A percentile compares a stretch with the other conserved stretches of the same genome.
Conservation (phyloP, 495 filamentous ascomycete species). For the Xylaria telfairii region DNA sequence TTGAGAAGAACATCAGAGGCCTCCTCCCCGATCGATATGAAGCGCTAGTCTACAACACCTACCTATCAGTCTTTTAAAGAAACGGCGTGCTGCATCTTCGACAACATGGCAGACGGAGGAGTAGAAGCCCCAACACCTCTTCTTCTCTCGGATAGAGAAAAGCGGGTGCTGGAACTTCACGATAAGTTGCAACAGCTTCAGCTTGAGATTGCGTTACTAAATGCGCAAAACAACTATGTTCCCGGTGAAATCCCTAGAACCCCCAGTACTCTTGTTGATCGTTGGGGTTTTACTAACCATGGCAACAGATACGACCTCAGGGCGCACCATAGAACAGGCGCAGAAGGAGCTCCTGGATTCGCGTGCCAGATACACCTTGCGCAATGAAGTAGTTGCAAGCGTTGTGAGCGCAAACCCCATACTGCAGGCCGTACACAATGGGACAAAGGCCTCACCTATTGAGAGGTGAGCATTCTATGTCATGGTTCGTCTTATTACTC, state of each 20-base stretch:
- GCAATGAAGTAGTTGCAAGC: constrained; percentile 68
- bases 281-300: constrained; percentile 11
- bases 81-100: neutral
- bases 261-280: neutral
- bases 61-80: neutral
- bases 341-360: constrained; percentile 72
- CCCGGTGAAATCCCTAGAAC: constrained; percentile 33
- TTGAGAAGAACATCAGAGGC: neutral
- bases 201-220: constrained; percentile 70
- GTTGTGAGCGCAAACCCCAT: constrained; percentile 74
- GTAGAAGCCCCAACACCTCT: constrained; percentile 39
- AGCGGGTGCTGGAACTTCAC: constrained; percentile 68
- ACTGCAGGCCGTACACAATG: constrained; percentile 76
- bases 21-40: neutral
- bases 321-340: constrained; percentile 59
- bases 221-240: constrained; percentile 54
- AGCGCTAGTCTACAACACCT: neutral
- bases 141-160: constrained; percentile 66
- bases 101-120: constrained; percentile 28
- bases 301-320: constrained; percentile 25
- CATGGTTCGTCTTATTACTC: neutral
- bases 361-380: constrained; percentile 69
- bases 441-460: constrained; percentile 64
- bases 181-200: constrained; percentile 72
- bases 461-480: constrained; percentile 62